Base-by-base conservation (phyloP, 345 rosid species). In the Eucalyptus decipiens region DNA sequence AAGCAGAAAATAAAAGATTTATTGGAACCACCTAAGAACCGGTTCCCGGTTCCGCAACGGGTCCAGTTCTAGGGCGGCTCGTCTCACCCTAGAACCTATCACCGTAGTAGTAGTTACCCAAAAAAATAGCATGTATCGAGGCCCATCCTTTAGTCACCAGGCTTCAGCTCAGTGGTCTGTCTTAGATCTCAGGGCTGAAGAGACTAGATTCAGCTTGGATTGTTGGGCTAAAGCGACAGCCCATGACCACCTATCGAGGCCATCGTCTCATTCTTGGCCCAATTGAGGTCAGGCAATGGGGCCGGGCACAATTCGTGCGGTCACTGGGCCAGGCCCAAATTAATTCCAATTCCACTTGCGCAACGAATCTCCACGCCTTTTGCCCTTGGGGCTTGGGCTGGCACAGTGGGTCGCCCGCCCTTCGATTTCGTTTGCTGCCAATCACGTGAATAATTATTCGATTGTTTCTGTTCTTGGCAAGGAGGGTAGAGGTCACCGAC, bases 241-340 rank as follows among this genome's bases (percentile, higher is more conserved):
- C 76, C 76, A n/a, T n/a, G 19, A n/a, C 11, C 5, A 62, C 32
- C 11, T 65, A 5, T 8, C 76, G 76, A 16, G 40, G 21, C 76
- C 32, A 65, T 65, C 76, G 1, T 65, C 1, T 65, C 76, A n/a
- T n/a, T 32, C 10, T 15, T 8, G 76, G 76, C 76, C 76, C 76
- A 65, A 65, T 65, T 15, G 76, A 65, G 37, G 10, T 4, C 76
- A 65, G 21, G 37, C 76, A 65, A 0, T n/a, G 76, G 76, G 76
- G 21, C 37, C 11, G 18, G 76, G 9, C 58, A 65, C 21, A 16
- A n/a, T 17, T 65, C 21, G 21, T 16, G n/a, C 50, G 1, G n/a
- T 42, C 50, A 4, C 11, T 81, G 86, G 86, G 86, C 21, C 86
- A 45, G 86, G 86, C 86, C 86, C 86, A 85, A 45, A 85, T 28